These are phyloP conservation scores for Thermomyces lanuginosus DNA, from an alignment of 2,329 filamentous ascomycete species.

Conservation along the genomic window DNA sequence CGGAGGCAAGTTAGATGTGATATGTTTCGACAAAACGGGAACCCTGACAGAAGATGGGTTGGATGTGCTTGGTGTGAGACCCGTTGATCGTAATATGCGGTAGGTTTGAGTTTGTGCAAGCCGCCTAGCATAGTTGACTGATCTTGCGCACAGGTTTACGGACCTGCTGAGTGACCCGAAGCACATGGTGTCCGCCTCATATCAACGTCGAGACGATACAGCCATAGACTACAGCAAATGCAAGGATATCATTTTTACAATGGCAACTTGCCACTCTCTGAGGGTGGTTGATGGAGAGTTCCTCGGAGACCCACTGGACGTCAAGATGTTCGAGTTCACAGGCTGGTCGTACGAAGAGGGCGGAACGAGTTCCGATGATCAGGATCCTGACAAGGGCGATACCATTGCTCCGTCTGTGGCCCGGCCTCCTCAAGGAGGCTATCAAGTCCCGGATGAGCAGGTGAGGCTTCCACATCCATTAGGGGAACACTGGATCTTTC, in stretches of 20 bases:
- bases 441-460: constrained; percentile 20
- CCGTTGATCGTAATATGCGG: constrained; percentile 47
- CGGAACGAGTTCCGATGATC: constrained; percentile 43
- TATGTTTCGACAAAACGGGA: constrained; percentile 99
- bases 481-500: constrained; percentile 1
- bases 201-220: constrained; percentile 42
- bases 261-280: constrained; percentile 94
- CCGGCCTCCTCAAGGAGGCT: constrained; percentile 50
- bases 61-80: constrained; percentile 76
- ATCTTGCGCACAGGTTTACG: constrained; percentile 40
- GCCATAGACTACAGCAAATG: constrained; percentile 44
- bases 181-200: constrained; percentile 39
- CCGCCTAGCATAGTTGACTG: constrained; percentile 5
- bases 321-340: constrained; percentile 98
- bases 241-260: constrained; percentile 68
- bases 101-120: constrained; percentile 8
- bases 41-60: constrained; percentile 92
- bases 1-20: constrained; percentile 83
- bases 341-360: constrained; percentile 81
- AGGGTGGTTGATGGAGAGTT: constrained; percentile 74
- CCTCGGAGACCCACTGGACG: constrained; percentile 80
- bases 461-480: constrained; percentile 4
- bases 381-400: constrained; percentile 59
- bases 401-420: constrained; percentile 64
- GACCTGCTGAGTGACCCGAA: constrained; percentile 55